These are phyloP conservation scores for Phialocephala subalpina DNA, from an alignment of 2,329 filamentous ascomycete genomes.

Conservation along the genomic window DNA sequence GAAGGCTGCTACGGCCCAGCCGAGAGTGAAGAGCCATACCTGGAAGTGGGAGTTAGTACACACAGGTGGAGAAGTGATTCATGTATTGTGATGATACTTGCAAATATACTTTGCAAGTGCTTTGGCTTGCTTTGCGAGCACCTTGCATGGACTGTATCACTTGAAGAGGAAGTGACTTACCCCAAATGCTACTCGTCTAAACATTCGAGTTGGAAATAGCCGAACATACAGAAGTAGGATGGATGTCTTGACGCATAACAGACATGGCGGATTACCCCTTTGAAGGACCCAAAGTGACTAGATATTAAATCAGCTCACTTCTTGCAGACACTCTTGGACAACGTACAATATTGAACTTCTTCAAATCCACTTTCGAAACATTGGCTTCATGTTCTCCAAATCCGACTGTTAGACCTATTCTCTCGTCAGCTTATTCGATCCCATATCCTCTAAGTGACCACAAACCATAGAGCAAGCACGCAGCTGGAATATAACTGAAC, in stretches of 20 bases:
- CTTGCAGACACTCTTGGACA: not conserved
- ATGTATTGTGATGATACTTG: not conserved
- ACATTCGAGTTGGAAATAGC: slow-evolving; percentile 23
- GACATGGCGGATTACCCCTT: slow-evolving; percentile 28
- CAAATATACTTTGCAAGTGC: no score
- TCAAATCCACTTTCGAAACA: slow-evolving; percentile 22
- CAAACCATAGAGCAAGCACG: slow-evolving; percentile 13
- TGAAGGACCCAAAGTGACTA: slow-evolving; percentile 26
- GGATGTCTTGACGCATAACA: slow-evolving; percentile 27
- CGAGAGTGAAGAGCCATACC: slow-evolving; percentile 25
- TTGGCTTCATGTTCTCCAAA: slow-evolving; percentile 23
- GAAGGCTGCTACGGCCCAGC: slow-evolving; percentile 22
- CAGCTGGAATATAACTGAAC: slow-evolving; percentile 27
- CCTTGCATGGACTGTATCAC: not conserved
- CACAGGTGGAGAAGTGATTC: not conserved
- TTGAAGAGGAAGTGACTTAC: slow-evolving; percentile 2
- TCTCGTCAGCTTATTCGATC: not conserved
- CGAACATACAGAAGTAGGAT: slow-evolving; percentile 27
- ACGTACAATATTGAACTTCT: slow-evolving; percentile 27
- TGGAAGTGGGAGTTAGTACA: not conserved
- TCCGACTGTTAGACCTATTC: slow-evolving; percentile 22
- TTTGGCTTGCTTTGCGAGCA: not conserved
- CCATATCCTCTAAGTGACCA: not conserved
- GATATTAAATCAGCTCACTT: not conserved
- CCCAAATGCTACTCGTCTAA: slow-evolving; percentile 22